These are phyloP conservation scores for Aspergillaceae sp. DNA, from an alignment of 2,329 filamentous ascomycete species.

Conservation along the genomic window DNA sequence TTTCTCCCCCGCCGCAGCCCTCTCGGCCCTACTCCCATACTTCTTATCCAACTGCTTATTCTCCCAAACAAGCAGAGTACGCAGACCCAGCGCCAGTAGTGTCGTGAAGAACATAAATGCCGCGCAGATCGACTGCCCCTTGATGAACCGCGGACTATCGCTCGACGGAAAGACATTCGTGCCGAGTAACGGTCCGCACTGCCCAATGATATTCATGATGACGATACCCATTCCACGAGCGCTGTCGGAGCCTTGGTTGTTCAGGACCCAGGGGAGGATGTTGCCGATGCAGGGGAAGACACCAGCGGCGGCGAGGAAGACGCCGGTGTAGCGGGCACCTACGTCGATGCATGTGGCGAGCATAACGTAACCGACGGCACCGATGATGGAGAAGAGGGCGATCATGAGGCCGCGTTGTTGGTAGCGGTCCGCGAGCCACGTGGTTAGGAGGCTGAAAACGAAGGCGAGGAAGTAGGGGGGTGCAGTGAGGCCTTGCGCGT, in stretches of 20 bases:
- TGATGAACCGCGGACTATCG: slow-evolving; percentile 42
- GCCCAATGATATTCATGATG: slow-evolving; percentile 59
- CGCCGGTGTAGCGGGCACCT: slow-evolving; percentile 44
- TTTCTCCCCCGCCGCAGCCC: slow-evolving; percentile 7
- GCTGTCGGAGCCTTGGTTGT: slow-evolving; percentile 62
- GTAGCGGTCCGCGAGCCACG: slow-evolving; percentile 57
- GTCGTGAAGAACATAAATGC: slow-evolving; percentile 55
- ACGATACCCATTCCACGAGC: slow-evolving; percentile 59
- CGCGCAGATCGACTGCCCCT: slow-evolving; percentile 54
- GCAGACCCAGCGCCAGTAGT: slow-evolving; percentile 45
- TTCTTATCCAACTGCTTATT: slow-evolving; percentile 52
- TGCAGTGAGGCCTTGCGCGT: slow-evolving; percentile 63
- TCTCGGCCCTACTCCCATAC: slow-evolving; percentile 26
- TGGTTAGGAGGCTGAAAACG: slow-evolving; percentile 51
- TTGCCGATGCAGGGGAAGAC: slow-evolving; percentile 63
- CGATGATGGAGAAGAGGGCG: slow-evolving; percentile 47
- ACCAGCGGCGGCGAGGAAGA: slow-evolving; percentile 50
- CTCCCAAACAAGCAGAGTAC: slow-evolving; percentile 49
- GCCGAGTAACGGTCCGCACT: slow-evolving; percentile 55
- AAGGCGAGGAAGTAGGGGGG: slow-evolving; percentile 63
- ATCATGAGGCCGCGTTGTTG: slow-evolving; percentile 58
- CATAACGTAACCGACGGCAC: slow-evolving; percentile 55
- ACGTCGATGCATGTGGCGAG: slow-evolving; percentile 49
- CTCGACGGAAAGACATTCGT: slow-evolving; percentile 53
- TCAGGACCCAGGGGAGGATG: slow-evolving; percentile 60